A percentile compares a stretch with the other conserved stretches of the same genome.
Conservation (phyloP, 495 filamentous ascomycete species). For the Penicillium malachiteum region DNA sequence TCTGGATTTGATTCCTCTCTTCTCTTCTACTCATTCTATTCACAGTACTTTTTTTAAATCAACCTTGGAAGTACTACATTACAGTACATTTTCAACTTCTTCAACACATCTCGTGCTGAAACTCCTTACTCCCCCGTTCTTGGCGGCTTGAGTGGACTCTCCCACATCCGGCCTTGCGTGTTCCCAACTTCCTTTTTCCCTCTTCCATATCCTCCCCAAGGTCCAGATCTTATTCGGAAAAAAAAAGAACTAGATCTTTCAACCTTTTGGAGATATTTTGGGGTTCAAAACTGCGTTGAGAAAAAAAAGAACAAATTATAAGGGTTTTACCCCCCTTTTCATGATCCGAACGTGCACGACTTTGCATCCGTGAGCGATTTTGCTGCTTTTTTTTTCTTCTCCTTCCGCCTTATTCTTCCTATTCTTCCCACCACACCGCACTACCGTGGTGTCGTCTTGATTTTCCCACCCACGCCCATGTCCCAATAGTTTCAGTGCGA, state of each 20-base stretch:
- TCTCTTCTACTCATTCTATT: no score
- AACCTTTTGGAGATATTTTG: background rate
- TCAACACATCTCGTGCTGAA: no score
- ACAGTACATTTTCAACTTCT: no score
- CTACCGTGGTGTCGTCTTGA: conserved; percentile 3
- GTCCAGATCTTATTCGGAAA: background rate
- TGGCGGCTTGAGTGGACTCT: conserved; percentile 22
- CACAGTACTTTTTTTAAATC: no score
- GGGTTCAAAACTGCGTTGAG: no score
- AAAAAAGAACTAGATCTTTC: background rate
- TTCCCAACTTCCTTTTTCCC: conserved; percentile 12
- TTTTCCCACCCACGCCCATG: conserved; percentile 13
- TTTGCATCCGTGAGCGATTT: conserved; percentile 30
- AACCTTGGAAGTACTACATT: no score
- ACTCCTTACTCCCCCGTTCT: conserved; percentile 24
- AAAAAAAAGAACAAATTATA: conserved; percentile 8
- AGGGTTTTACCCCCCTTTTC: conserved; percentile 10
- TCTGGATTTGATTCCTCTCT: no score
- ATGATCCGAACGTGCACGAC: conserved; percentile 22
- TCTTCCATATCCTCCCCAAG: conserved; percentile 13
- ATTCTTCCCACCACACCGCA: conserved; percentile 4
- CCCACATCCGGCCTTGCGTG: conserved; percentile 12
- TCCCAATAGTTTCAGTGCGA: conserved; percentile 18
- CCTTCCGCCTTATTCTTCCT: conserved; percentile 2
- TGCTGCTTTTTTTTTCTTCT: conserved; percentile 7